A percentile compares a stretch with the other conserved stretches of the same genome.
phyloP scores from a whole-genome alignment of 2,329 filamentous ascomycete species.

The Trichoderma hamatum region DNA sequence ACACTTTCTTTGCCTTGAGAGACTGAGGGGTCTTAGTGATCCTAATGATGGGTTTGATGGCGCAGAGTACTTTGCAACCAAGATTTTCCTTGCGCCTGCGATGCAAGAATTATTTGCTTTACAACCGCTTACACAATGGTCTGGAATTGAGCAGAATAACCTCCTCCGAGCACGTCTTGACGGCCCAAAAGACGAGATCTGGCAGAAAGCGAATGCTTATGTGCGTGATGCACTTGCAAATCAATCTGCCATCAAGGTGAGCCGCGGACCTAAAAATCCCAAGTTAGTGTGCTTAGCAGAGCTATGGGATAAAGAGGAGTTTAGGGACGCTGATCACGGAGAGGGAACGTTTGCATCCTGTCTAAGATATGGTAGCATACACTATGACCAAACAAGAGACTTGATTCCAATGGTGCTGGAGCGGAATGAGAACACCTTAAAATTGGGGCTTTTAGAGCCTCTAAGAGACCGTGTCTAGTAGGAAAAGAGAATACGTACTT shows the following conservation, averaged over 20 bases:
- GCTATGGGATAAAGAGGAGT: conserved; percentile 39
- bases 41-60: conserved; percentile 42
- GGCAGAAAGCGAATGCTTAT: conserved; percentile 32
- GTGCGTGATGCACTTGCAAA: conserved; percentile 39
- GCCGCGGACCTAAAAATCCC: conserved; percentile 35
- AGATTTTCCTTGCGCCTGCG: conserved; percentile 36
- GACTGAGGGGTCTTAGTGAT: conserved; percentile 39
- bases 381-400: conserved; percentile 41
- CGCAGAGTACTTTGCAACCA: conserved; percentile 39
- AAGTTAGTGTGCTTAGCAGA: conserved; percentile 34
- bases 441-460: background rate
- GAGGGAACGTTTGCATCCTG: conserved; percentile 42
- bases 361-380: conserved; percentile 41
- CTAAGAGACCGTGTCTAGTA: background rate
- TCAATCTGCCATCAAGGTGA: conserved; percentile 41
- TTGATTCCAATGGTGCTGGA: background rate
- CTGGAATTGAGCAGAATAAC: conserved; percentile 21
- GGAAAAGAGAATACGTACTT: background rate
- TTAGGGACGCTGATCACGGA: conserved; percentile 38
- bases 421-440: background rate
- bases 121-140: background rate
- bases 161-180: background rate
- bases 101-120: conserved; percentile 29
- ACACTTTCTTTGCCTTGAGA: conserved; percentile 40
- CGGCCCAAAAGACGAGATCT: conserved; percentile 22